Evolutionary conservation across 2,329 filamentous ascomycete species (phyloP).

Genomic region (Diaporthe helianthi): DNA sequence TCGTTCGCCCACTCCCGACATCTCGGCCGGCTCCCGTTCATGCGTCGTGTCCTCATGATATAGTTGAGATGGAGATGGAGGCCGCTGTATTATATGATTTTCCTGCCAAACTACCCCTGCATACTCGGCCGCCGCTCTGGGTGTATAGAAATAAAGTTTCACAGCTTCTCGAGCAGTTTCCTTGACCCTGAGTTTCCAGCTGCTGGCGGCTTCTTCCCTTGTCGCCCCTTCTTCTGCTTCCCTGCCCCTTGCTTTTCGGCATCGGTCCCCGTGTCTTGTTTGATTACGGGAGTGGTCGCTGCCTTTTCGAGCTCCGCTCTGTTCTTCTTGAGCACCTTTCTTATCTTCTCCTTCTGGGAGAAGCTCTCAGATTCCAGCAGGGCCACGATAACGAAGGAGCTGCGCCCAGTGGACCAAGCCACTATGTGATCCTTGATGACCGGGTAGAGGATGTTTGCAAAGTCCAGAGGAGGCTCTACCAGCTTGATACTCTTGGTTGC

Average conservation of each 20-base stretch:
- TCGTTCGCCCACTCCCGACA: slow-evolving; percentile 14
- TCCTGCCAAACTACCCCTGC: slow-evolving; percentile 22
- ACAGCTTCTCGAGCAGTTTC: slow-evolving; percentile 66
- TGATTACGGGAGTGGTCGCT: slow-evolving; percentile 61
- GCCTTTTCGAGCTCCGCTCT: slow-evolving; percentile 75
- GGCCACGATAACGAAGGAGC: slow-evolving; percentile 85
- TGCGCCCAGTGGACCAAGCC: slow-evolving; percentile 84
- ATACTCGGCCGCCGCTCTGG: not conserved
- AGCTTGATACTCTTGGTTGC: slow-evolving; percentile 73
- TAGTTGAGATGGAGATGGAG: not conserved
- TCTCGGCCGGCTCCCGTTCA: slow-evolving; percentile 1
- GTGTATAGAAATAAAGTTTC: slow-evolving; percentile 34
- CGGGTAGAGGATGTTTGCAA: slow-evolving; percentile 82
- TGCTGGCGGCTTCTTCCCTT: slow-evolving; percentile 48
- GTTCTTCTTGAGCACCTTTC: slow-evolving; percentile 74
- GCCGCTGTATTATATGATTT: slow-evolving; percentile 16
- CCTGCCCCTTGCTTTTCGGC: slow-evolving; percentile 53
- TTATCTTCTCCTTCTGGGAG: slow-evolving; percentile 68
- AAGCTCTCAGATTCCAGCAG: slow-evolving; percentile 80
- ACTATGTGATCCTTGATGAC: slow-evolving; percentile 77
- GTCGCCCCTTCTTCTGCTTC: slow-evolving; percentile 53
- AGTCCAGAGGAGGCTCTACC: slow-evolving; percentile 78
- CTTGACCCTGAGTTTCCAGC: slow-evolving; percentile 69
- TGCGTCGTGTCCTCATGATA: not conserved
- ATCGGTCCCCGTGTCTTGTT: slow-evolving; percentile 52